Evolutionary conservation across 2,329 filamentous ascomycete species (phyloP).

Genomic region (Neonectria hederae): DNA sequence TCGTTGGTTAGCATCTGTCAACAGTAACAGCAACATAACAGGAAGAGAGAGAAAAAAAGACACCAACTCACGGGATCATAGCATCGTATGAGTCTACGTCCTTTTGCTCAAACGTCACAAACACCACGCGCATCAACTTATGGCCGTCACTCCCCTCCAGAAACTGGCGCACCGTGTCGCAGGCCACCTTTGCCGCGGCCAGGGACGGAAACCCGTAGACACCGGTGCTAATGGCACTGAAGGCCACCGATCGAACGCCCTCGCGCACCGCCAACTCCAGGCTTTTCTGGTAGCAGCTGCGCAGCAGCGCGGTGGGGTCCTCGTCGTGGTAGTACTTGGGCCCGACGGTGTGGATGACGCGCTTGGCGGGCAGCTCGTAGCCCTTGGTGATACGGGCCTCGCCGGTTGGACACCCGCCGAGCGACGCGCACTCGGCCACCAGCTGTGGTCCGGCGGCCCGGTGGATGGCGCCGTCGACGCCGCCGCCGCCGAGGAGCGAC

Average conservation of each 20-base stretch:
- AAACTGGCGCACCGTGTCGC: conserved; percentile 65
- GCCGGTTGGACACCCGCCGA: conserved; percentile 80
- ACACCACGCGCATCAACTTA: conserved; percentile 77
- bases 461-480: conserved; percentile 91
- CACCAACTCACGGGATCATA: conserved; percentile 73
- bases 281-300: conserved; percentile 74
- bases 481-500: conserved; percentile 84
- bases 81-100: conserved; percentile 79
- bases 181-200: conserved; percentile 77
- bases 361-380: conserved; percentile 77
- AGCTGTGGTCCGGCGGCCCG: conserved; percentile 77
- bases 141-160: conserved; percentile 56
- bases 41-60: neutral
- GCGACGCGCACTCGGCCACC: conserved; percentile 72
- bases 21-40: neutral
- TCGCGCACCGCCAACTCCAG: conserved; percentile 77
- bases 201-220: conserved; percentile 85
- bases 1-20: neutral
- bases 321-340: conserved; percentile 70
- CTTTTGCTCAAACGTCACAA: conserved; percentile 84
- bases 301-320: conserved; percentile 59
- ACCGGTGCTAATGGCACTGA: conserved; percentile 87
- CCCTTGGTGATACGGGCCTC: conserved; percentile 83
- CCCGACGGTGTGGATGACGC: conserved; percentile 91
- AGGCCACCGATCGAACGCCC: conserved; percentile 77